phyloP scores from a whole-genome alignment of 225 moss, liverwort and hornwort genomes.

The Pseudoscleropodium purum region DNA sequence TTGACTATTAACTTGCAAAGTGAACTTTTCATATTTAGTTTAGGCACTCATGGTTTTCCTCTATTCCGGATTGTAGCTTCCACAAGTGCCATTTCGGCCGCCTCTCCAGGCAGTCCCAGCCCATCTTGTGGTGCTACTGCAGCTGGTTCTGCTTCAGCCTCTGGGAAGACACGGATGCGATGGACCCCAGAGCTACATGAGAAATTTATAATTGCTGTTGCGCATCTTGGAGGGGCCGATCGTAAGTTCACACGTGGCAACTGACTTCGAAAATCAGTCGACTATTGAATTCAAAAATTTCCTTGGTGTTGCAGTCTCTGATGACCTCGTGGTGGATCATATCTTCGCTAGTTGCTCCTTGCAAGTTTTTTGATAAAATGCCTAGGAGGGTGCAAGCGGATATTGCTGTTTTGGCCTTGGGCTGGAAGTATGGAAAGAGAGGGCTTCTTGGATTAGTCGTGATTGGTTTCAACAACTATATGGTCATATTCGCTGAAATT shows the following conservation, averaged over 20 bases:
- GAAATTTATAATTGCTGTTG: conserved; percentile 71
- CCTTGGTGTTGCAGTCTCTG: background rate
- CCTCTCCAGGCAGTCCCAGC: conserved; percentile 42
- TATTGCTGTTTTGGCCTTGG: background rate
- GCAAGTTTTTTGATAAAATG: background rate
- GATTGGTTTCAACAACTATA: background rate
- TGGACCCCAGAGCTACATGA: conserved; percentile 98
- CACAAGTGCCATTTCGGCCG: conserved; percentile 34
- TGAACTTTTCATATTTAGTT: background rate
- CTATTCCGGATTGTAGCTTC: conserved; percentile 24
- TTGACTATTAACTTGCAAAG: background rate
- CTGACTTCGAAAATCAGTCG: background rate
- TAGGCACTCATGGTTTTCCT: background rate
- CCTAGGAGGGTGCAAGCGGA: background rate
- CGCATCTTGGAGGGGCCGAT: conserved; percentile 86
- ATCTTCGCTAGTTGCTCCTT: background rate
- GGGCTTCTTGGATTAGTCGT: background rate
- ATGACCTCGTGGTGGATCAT: background rate
- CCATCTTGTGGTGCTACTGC: conserved; percentile 36
- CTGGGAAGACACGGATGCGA: conserved; percentile 66
- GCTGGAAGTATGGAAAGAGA: background rate
- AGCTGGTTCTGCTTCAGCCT: conserved; percentile 7
- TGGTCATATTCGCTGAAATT: background rate
- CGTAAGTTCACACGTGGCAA: conserved; percentile 41
- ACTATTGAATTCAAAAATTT: background rate